A percentile compares a stretch with the other conserved stretches of the same genome.
Evolutionary conservation across 202 grass and related monocot genomes (phyloP).

Genomic region (Digitaria exilis): DNA sequence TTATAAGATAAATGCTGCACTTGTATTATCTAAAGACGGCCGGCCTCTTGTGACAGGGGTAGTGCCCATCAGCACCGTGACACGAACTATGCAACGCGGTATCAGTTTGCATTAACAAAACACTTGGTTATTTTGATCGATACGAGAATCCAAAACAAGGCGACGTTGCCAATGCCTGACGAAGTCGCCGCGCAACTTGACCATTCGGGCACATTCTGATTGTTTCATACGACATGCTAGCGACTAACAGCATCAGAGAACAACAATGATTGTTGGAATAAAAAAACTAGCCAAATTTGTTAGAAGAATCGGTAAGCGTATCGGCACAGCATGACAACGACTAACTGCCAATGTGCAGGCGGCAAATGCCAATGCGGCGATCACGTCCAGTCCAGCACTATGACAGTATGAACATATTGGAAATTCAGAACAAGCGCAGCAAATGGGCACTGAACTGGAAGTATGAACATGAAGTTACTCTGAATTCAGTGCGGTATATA

Average conservation of each 20-base stretch:
- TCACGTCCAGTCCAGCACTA: conserved; percentile 4
- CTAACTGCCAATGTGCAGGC: conserved; percentile 4
- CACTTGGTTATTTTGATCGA: conserved; percentile 9
- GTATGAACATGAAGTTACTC: neutral
- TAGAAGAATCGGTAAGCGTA: conserved; percentile 21
- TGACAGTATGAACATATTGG: neutral
- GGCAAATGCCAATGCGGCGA: conserved; percentile 26
- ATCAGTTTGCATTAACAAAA: conserved; percentile 3
- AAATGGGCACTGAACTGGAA: neutral
- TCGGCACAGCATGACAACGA: conserved; percentile 34
- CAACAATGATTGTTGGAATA: neutral
- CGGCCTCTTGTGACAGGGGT: conserved; percentile 47
- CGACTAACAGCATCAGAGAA: conserved; percentile 36
- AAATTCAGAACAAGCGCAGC: neutral
- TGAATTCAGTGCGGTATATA: neutral
- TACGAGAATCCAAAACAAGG: conserved; percentile 27
- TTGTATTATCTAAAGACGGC: conserved; percentile 41
- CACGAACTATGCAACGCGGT: conserved; percentile 39
- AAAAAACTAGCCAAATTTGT: neutral
- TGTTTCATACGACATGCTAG: conserved; percentile 36
- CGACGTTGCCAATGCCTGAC: conserved; percentile 40
- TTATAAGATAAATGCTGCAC: neutral
- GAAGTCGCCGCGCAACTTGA: conserved; percentile 33
- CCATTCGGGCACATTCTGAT: conserved; percentile 31
- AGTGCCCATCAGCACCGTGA: conserved; percentile 38